Evolutionary conservation across 257 asterid genomes (phyloP).

Genomic region (Solanum chmielewskii): DNA sequence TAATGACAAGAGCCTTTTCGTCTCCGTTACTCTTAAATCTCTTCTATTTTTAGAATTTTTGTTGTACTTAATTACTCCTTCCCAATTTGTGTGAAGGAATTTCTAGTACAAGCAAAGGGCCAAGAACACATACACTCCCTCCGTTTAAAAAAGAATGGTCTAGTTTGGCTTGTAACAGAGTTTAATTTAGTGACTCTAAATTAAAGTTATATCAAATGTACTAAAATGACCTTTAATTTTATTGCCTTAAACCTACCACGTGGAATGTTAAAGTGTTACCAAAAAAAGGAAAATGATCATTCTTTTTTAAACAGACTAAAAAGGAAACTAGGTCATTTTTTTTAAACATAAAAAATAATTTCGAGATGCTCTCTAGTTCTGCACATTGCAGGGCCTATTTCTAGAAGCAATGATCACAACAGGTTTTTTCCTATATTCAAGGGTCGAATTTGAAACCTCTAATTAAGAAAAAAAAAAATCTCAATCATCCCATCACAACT

Average conservation of each 20-base stretch:
- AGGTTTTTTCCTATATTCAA: background rate
- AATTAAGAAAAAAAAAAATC: background rate
- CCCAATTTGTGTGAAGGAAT: background rate
- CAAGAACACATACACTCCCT: background rate
- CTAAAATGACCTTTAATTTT: no score
- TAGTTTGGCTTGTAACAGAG: no score
- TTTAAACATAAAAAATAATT: background rate
- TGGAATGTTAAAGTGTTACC: no score
- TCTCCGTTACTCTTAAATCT: background rate
- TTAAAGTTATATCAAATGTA: no score
- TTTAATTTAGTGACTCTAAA: no score
- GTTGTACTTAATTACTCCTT: background rate
- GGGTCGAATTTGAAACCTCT: background rate
- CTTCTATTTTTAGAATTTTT: background rate
- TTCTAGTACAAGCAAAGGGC: background rate
- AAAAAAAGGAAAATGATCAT: no score
- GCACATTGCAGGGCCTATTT: background rate
- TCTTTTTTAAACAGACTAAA: no score
- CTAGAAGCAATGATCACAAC: background rate
- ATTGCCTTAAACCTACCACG: no score
- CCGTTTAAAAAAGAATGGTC: no score
- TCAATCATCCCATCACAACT: background rate
- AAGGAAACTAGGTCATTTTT: no score
- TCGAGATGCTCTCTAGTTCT: background rate
- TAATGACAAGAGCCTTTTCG: background rate